A percentile compares a stretch with the other conserved stretches of the same genome.
These are phyloP conservation scores for Chrysoporthe puriensis DNA, from an alignment of 2,329 filamentous ascomycete genomes.

Conservation along the genomic window DNA sequence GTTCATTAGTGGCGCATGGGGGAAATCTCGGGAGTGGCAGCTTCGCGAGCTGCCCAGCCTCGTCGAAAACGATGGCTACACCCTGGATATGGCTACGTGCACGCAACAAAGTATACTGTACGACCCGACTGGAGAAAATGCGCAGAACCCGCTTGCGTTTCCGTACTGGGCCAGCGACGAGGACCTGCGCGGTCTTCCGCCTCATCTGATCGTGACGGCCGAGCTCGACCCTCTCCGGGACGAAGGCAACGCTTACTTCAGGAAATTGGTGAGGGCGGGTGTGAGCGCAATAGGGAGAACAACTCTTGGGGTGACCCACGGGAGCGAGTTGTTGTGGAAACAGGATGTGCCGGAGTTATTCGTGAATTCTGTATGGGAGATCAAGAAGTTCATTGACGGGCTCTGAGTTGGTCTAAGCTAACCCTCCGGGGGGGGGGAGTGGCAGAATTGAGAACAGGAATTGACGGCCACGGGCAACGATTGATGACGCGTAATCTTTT, in stretches of 20 bases:
- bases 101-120: slow-evolving; percentile 1
- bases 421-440: too few relatives aligned
- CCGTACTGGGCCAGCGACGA: slow-evolving; percentile 31
- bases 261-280: slow-evolving; percentile 37
- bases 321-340: slow-evolving; percentile 45
- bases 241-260: slow-evolving; percentile 40
- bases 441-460: too few relatives aligned
- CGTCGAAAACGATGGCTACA: background rate
- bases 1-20: slow-evolving; percentile 34
- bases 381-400: slow-evolving; percentile 3
- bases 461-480: too few relatives aligned
- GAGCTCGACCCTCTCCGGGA: slow-evolving; percentile 43
- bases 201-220: slow-evolving; percentile 44
- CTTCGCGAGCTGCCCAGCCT: background rate
- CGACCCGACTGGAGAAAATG: background rate
- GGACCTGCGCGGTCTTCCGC: slow-evolving; percentile 38
- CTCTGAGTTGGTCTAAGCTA: background rate
- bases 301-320: slow-evolving; percentile 5
- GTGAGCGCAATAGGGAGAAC: slow-evolving; percentile 30
- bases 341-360: slow-evolving; percentile 45
- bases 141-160: slow-evolving; percentile 30
- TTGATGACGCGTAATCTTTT: too few relatives aligned
- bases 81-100: slow-evolving; percentile 3
- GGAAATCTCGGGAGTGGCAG: background rate
- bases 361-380: slow-evolving; percentile 30